Base-by-base conservation (phyloP, 1,284 basidiomycete genomes). In the Ustanciosporium gigantosporum region DNA sequence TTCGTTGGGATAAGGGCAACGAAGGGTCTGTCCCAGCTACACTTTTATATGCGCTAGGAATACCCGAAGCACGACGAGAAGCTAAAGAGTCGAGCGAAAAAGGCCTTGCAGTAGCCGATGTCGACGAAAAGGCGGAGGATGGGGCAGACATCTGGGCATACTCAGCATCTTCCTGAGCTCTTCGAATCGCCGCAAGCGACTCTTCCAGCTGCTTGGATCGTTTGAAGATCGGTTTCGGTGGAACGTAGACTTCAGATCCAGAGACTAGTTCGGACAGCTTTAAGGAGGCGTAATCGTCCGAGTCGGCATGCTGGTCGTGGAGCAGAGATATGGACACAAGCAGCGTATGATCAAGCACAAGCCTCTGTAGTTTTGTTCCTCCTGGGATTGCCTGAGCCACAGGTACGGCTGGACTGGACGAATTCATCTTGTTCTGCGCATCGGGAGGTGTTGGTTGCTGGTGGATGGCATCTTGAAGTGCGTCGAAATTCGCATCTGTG, bases 21-120 rank as follows among this genome's bases (percentile, higher is more conserved):
- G 49, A 45, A 2, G 60, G 49, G 21, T 64, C 60, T 22, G 51
- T 43, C 2, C 60, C 60, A 15, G 60, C 39, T 15, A 64, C 58
- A 44, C 49, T 57, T 37, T 39, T 36, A 29, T 57, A 58, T 7
- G 49, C 31, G 0, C 46, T 22, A 13, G 59, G 48, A 29, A 62
- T 51, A 8, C 40, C 44, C 41, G 47, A 52, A 19, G 17, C 27
- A n/a, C 27, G 27, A n/a, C n/a, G n/a, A n/a, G n/a, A n/a, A n/a
- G n/a, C n/a, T n/a, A n/a, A n/a, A 11, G 27, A 9, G 11, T 9
- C 27, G n/a, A 29, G 9, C 11, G 27, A 11, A n/a, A 29, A 29
- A 11, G 27, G 27, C 27, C 27, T 29, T n/a, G n/a, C n/a, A n/a
- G n/a, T n/a, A n/a, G n/a, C n/a, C n/a, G n/a, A n/a, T n/a, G n/a